These are phyloP conservation scores for Fusarium liriodendri DNA, from an alignment of 2,329 filamentous ascomycete genomes.

Conservation along the genomic window DNA sequence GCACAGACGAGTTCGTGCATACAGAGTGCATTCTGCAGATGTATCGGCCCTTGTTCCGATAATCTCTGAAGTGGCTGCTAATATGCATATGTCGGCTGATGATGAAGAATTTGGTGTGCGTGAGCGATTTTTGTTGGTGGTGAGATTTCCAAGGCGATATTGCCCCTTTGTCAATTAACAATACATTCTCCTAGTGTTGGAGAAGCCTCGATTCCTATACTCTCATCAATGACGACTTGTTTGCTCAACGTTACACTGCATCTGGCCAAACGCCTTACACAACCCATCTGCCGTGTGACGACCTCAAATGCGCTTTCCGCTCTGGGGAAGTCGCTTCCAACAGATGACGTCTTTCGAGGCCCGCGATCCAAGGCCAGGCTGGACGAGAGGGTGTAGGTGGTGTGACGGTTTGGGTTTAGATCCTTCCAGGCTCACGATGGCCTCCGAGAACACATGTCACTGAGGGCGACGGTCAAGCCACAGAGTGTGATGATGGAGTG, in stretches of 20 bases:
- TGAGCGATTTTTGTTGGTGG: conserved; percentile 18
- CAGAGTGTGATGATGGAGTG: not conserved
- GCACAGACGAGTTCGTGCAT: not conserved
- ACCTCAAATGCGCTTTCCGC: not conserved
- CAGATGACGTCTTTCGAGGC: conserved; percentile 31
- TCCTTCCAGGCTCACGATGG: conserved; percentile 14
- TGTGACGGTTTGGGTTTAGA: conserved; percentile 14
- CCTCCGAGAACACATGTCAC: not conserved
- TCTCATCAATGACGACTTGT: conserved; percentile 13
- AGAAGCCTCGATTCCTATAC: not conserved
- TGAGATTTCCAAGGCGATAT: not conserved
- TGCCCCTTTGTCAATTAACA: not conserved
- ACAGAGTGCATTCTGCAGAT: not conserved
- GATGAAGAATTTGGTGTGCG: not conserved
- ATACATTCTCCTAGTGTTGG: not conserved
- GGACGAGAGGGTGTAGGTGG: conserved; percentile 1
- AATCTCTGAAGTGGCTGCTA: not conserved
- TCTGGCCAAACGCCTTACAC: not conserved
- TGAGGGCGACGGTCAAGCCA: not conserved
- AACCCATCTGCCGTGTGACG: conserved; percentile 7
- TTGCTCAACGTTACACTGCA: conserved; percentile 17
- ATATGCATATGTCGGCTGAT: conserved; percentile 23
- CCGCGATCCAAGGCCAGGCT: conserved; percentile 1
- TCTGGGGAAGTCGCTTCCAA: not conserved
- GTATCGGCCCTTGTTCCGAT: not conserved